phyloP scores from a whole-genome alignment of 257 asterid genomes.

The Phtheirospermum japonicum region DNA sequence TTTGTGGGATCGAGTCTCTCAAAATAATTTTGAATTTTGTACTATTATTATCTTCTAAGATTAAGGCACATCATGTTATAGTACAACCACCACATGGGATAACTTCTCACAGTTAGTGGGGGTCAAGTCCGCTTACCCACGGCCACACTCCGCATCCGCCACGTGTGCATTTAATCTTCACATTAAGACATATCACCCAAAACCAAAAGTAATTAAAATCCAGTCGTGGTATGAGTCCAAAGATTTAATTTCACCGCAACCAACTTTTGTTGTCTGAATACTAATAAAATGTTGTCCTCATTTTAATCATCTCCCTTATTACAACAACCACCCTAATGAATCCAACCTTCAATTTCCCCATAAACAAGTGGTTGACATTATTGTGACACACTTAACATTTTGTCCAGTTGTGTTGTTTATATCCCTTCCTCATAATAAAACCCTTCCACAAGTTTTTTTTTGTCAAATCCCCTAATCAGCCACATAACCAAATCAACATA shows the following conservation, averaged over 20 bases:
- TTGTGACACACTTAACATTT: conserved; percentile 39
- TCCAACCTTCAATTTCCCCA: conserved; percentile 37
- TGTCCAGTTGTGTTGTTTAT: neutral
- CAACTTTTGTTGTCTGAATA: conserved; percentile 25
- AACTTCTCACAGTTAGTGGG: conserved; percentile 33
- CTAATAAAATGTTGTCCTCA: neutral
- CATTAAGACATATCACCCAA: conserved; percentile 10
- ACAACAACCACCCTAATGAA: conserved; percentile 28
- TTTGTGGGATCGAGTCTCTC: too few species aligned
- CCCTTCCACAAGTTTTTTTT: neutral
- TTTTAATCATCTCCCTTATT: conserved; percentile 15
- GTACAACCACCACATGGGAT: conserved; percentile 33
- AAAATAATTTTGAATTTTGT: too few species aligned
- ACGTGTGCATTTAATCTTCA: conserved; percentile 28
- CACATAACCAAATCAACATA: neutral
- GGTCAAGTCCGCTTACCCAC: conserved; percentile 25
- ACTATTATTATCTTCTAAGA: too few species aligned
- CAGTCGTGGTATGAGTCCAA: too few species aligned
- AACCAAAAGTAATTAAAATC: neutral
- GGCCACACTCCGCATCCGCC: conserved; percentile 27
- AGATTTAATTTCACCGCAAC: conserved; percentile 32
- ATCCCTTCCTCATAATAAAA: conserved; percentile 16
- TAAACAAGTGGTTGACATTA: conserved; percentile 59
- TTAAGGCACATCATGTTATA: neutral
- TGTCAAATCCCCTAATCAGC: conserved; percentile 19